phyloP scores from a whole-genome alignment of 1,284 basidiomycete species.

The Cryptococcus sp. region DNA sequence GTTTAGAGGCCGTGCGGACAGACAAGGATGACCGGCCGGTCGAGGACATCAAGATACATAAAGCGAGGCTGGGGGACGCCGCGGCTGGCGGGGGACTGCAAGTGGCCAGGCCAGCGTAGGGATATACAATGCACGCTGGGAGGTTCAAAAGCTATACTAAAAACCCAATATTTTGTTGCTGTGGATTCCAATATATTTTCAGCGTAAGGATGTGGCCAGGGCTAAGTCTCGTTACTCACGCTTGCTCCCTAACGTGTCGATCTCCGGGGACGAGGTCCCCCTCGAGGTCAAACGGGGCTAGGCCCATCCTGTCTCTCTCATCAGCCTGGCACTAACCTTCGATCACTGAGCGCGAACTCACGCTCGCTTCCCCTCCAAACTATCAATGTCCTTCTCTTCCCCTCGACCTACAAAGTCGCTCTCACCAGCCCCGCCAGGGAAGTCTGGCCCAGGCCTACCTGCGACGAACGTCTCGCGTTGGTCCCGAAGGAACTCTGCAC shows the following conservation, averaged over 20 bases:
- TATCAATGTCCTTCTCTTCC: constrained; percentile 52
- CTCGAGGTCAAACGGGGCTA: constrained; percentile 30
- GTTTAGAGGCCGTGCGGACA: constrained; percentile 49
- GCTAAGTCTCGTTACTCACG: constrained; percentile 11
- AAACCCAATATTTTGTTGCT: constrained; percentile 2
- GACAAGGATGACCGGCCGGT: constrained; percentile 49
- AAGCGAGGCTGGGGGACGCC: constrained; percentile 44
- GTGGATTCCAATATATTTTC: background rate
- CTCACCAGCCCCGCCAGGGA: constrained; percentile 71
- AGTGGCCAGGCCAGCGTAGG: constrained; percentile 19
- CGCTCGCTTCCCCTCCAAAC: constrained; percentile 55
- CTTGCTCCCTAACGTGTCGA: constrained; percentile 20
- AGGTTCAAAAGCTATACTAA: background rate
- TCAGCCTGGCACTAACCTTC: background rate
- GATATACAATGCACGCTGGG: constrained; percentile 3
- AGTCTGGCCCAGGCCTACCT: constrained; percentile 67
- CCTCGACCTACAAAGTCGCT: constrained; percentile 57
- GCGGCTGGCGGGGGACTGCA: constrained; percentile 10
- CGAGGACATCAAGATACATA: constrained; percentile 52
- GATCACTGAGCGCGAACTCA: constrained; percentile 12
- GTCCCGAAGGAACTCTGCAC: constrained; percentile 61
- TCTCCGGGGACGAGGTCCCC: constrained; percentile 20
- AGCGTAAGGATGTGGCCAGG: background rate
- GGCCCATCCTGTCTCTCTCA: constrained; percentile 34
- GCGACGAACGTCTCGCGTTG: constrained; percentile 59